phyloP scores from a whole-genome alignment of 345 rosid species.

The Eucalyptus victrix region DNA sequence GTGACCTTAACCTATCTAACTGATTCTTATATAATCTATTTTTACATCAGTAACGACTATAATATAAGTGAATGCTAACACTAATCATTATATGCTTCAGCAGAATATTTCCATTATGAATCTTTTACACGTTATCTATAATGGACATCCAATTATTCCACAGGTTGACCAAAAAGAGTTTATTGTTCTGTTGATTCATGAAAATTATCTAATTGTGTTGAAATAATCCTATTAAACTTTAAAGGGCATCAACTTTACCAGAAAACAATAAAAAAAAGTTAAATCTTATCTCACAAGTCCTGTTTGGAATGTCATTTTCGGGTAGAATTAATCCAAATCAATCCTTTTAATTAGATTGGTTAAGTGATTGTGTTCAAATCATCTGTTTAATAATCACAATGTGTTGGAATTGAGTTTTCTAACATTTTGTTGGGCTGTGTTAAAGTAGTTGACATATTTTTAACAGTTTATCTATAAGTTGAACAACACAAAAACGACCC shows the following conservation, averaged over 20 bases:
- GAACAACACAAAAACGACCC: background rate
- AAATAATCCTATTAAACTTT: background rate
- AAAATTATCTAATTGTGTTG: background rate
- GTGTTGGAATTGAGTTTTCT: background rate
- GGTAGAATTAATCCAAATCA: background rate
- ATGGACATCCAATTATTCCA: background rate
- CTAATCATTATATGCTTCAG: background rate
- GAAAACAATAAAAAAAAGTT: background rate
- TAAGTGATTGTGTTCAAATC: background rate
- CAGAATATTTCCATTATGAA: background rate
- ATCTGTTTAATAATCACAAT: background rate
- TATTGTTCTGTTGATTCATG: background rate
- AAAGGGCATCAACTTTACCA: background rate
- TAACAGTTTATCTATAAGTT: background rate
- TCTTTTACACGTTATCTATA: background rate
- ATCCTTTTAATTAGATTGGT: background rate
- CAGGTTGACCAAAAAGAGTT: background rate
- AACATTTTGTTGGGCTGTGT: background rate
- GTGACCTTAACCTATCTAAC: background rate
- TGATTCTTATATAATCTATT: background rate
- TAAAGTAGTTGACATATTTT: background rate
- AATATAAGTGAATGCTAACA: background rate
- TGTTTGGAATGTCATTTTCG: background rate
- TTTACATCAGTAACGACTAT: background rate
- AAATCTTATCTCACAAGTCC: background rate